Evolutionary conservation across 1,284 basidiomycete genomes (phyloP), one percentile per base, ranked within the genome.

Genomic region (Ustilago curta): DNA sequence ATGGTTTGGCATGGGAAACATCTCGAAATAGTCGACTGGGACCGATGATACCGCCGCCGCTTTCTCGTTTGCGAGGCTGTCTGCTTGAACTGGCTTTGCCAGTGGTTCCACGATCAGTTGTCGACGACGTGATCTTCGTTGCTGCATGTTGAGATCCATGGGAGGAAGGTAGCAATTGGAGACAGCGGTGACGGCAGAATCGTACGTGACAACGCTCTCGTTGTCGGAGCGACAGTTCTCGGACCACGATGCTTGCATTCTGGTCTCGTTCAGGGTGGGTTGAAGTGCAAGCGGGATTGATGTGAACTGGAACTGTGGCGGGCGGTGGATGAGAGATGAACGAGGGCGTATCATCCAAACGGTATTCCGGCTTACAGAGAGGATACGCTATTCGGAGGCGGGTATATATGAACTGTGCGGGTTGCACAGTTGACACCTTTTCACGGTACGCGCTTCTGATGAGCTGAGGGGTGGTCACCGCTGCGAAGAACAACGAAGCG

Each of bases 1-100:
- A 7, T 56, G 56, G 18, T 7, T 19, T 8, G 63, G 63, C 45
- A 55, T 43, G 2, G 56, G 63, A 29, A 65, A 65, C 16, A 23
- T 32, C 40, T 32, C 27, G 16, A 56, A 32, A 21, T 45, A 47
- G 21, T 35, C 43, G 7, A n/a, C 32, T 19, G 54, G 29, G 14
- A 44, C 11, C 6, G 19, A 31, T 23, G 31, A 8, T 4, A 16
- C 35, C 8, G 18, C 27, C 27, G 51, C 8, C 11, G 16, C 29
- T 32, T 49, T 25, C 7, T 32, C 54, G 11, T 23, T 29, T 43
- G 31, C n/a, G 31, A 21, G 9, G 3, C 14, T 12, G 12, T 1
- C 8, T n/a, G 29, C 16, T 27, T n/a, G 4, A 8, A 31, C 7
- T 18, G 45, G 35, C 35, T 37, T 37, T 37, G 12, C 35, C 4